phyloP scores from a whole-genome alignment of 345 rosid species.

The Salix koriyanagi region DNA sequence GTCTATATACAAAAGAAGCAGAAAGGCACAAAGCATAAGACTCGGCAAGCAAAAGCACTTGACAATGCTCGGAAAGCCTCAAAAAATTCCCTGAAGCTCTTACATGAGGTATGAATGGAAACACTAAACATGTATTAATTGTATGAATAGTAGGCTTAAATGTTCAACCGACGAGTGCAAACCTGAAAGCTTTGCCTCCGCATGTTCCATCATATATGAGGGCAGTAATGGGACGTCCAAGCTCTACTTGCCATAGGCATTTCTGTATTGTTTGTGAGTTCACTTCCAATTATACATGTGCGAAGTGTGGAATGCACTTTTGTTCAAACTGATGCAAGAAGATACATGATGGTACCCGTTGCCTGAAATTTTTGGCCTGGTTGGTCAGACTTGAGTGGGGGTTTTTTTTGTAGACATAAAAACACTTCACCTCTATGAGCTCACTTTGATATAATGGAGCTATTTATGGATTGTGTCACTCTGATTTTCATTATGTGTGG shows the following conservation, averaged over 20 bases:
- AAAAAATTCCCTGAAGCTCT: constrained; percentile 77
- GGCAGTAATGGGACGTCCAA: constrained; percentile 57
- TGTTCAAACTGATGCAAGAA: constrained; percentile 47
- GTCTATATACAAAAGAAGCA: constrained; percentile 53
- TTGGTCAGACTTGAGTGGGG: constrained; percentile 2
- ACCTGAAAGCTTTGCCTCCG: constrained; percentile 72
- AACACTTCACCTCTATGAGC: background rate
- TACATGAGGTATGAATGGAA: constrained; percentile 55
- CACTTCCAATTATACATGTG: constrained; percentile 66
- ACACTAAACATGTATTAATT: background rate
- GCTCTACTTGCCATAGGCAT: constrained; percentile 68
- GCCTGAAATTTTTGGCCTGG: constrained; percentile 73
- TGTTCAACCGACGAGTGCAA: constrained; percentile 31
- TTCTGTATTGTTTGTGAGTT: constrained; percentile 83
- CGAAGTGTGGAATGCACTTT: constrained; percentile 79
- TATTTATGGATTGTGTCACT: background rate
- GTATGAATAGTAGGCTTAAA: constrained; percentile 2
- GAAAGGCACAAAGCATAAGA: constrained; percentile 57
- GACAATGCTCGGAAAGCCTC: constrained; percentile 37
- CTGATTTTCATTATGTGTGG: background rate
- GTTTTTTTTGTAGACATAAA: background rate
- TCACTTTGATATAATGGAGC: background rate
- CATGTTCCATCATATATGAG: constrained; percentile 62
- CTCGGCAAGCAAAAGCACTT: too few species aligned
- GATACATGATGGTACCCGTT: too few species aligned